Evolutionary conservation across 75 land plant species (phyloP).

Genomic region (Pinus albicaulis): DNA sequence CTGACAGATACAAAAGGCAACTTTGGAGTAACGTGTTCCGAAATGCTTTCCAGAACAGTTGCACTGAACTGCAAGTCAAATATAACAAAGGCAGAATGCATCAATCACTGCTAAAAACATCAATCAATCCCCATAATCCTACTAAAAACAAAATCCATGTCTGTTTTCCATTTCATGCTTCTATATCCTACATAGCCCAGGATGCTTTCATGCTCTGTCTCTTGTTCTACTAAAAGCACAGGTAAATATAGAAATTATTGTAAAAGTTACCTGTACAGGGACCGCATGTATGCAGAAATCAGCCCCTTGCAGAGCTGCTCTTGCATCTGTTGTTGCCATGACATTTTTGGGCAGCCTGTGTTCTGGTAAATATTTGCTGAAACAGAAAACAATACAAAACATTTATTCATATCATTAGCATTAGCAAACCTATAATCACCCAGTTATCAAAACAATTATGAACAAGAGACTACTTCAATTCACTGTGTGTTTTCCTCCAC

Average conservation of each 20-base stretch:
- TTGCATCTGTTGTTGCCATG: slow-evolving; percentile 74
- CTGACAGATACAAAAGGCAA: slow-evolving; percentile 91
- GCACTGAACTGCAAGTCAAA: slow-evolving; percentile 71
- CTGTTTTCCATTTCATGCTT: too few species aligned
- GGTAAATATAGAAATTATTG: neutral
- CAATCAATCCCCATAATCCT: neutral
- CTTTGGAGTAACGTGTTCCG: slow-evolving; percentile 66
- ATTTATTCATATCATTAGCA: neutral
- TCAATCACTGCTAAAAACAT: slow-evolving; percentile 6
- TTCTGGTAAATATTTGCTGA: slow-evolving; percentile 81
- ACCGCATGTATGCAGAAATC: slow-evolving; percentile 92
- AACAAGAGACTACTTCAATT: neutral
- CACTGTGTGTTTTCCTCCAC: neutral
- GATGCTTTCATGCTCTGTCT: neutral
- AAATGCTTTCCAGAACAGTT: slow-evolving; percentile 66
- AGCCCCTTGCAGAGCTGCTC: slow-evolving; percentile 68
- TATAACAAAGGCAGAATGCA: neutral
- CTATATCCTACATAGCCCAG: neutral
- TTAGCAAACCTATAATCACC: neutral
- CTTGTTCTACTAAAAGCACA: neutral
- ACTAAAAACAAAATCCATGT: too few species aligned
- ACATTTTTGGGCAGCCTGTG: slow-evolving; percentile 75
- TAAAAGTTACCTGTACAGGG: slow-evolving; percentile 71
- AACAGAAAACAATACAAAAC: slow-evolving; percentile 3
- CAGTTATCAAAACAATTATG: neutral